Conservation (phyloP, 257 asterid genomes). For the Lithospermum erythrorhizon region DNA sequence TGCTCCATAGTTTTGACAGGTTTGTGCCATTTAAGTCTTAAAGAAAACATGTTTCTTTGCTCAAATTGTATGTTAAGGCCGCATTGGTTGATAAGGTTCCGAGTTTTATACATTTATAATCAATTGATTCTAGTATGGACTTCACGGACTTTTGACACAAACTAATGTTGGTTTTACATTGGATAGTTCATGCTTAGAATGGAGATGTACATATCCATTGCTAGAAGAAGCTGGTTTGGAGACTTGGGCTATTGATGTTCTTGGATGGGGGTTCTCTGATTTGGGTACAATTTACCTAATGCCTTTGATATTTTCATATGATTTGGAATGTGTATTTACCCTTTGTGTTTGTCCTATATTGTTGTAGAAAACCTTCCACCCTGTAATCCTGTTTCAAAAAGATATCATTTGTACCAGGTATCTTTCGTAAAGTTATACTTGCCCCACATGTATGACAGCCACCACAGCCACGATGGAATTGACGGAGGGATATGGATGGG, state of each 20-base stretch:
- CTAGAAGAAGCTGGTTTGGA: constrained; percentile 69
- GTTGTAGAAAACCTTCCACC: constrained; percentile 48
- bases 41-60: too few relatives aligned
- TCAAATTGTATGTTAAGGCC: too few relatives aligned
- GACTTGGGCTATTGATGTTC: constrained; percentile 77
- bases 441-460: too few relatives aligned
- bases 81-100: too few relatives aligned
- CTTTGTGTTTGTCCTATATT: not conserved
- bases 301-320: constrained; percentile 3
- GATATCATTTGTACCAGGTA: constrained; percentile 64
- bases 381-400: constrained; percentile 60
- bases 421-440: too few relatives aligned
- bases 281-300: constrained; percentile 27
- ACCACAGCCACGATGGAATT: too few relatives aligned
- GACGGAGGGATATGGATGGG: too few relatives aligned
- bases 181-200: constrained; percentile 71
- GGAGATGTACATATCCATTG: constrained; percentile 64
- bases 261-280: constrained; percentile 90
- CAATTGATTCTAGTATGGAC: too few relatives aligned
- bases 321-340: not conserved
- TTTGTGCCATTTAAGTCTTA: not conserved
- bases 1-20: constrained; percentile 88
- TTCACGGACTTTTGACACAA: too few relatives aligned
- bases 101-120: too few relatives aligned
- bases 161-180: not conserved